Evolutionary conservation across 306 rosid genomes (phyloP), one percentile per base, ranked within the genome.

Genomic region (Glycine tomentella): DNA sequence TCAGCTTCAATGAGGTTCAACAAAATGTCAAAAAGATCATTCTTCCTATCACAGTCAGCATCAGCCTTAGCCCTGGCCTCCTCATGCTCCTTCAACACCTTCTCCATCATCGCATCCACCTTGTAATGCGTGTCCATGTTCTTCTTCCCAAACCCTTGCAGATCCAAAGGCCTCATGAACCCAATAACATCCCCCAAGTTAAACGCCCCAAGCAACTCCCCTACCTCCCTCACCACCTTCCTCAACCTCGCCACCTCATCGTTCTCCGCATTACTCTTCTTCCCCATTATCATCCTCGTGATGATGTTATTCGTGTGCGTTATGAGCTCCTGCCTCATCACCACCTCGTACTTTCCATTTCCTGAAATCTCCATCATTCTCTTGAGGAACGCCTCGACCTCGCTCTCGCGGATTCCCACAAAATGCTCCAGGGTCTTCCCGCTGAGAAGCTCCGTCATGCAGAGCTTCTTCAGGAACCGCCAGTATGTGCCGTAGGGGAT

Each of bases 211-310:
- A 63, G 46, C 69, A 63, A 36, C 45, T 63, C 69, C 45, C 20
- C 69, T 0, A 63, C 46, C 46, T 63, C 48, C 46, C 46, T 34
- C 46, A 36, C 69, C 46, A 36, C 4, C 69, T 36, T 34, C 46
- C 69, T 63, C 69, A 63, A 3, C 46, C 36, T 17, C 25, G 70
- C 70, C 6, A 64, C 70, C 17, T 36, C 46, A 6, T 63, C 69
- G 0, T 63, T 0, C 2, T 0, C 69, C 0, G 0, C 46, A 0
- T 3, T 2, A 0, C 69, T 63, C 46, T 63, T 63, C 69, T 63
- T 63, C 10, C 69, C 69, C 69, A 63, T 63, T 3, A 63, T 63
- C 69, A 63, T 33, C 25, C 69, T 63, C 46, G 69, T 63, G 48
- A 36, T 63, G 16, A 63, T 1, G 9, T 63, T 63, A 0, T 63